phyloP scores from a whole-genome alignment of 257 asterid species.

The Lycium barbarum region DNA sequence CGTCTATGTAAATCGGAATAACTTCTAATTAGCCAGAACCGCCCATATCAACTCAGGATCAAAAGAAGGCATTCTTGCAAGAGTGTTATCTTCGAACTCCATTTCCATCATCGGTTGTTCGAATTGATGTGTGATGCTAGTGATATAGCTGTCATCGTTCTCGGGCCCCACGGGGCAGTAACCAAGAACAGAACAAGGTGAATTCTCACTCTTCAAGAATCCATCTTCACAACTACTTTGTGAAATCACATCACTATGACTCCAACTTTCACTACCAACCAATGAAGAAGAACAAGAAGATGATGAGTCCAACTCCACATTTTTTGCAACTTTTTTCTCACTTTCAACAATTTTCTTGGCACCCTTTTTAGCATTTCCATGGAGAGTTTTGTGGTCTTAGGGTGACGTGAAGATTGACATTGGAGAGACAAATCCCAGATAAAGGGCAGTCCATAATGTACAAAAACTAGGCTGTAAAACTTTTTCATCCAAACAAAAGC shows the following conservation, averaged over 20 bases:
- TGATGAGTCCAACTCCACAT: slow-evolving; percentile 36
- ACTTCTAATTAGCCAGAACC: slow-evolving; percentile 71
- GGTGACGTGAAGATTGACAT: slow-evolving; percentile 60
- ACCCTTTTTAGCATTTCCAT: slow-evolving; percentile 67
- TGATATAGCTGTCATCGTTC: not conserved
- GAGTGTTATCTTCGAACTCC: slow-evolving; percentile 60
- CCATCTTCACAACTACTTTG: slow-evolving; percentile 59
- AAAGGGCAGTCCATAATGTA: slow-evolving; percentile 75
- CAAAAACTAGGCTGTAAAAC: slow-evolving; percentile 67
- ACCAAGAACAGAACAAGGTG: slow-evolving; percentile 45
- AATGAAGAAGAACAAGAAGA: slow-evolving; percentile 26
- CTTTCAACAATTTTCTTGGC: slow-evolving; percentile 37
- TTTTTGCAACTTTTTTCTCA: slow-evolving; percentile 27
- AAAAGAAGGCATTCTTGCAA: slow-evolving; percentile 81
- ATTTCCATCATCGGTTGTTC: slow-evolving; percentile 31
- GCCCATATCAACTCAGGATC: slow-evolving; percentile 96
- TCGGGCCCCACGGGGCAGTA: slow-evolving; percentile 39
- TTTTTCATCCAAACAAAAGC: slow-evolving; percentile 68
- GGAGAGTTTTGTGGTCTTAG: slow-evolving; percentile 47
- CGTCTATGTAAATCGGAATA: not conserved
- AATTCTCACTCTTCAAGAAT: slow-evolving; percentile 51
- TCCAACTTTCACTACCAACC: slow-evolving; percentile 42
- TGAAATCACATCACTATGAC: slow-evolving; percentile 44
- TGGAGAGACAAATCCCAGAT: slow-evolving; percentile 68
- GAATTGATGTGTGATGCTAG: not conserved